A percentile compares a stretch with the other conserved stretches of the same genome.
phyloP scores from a whole-genome alignment of 1,284 basidiomycete genomes.

The Malassezia cuniculi region DNA sequence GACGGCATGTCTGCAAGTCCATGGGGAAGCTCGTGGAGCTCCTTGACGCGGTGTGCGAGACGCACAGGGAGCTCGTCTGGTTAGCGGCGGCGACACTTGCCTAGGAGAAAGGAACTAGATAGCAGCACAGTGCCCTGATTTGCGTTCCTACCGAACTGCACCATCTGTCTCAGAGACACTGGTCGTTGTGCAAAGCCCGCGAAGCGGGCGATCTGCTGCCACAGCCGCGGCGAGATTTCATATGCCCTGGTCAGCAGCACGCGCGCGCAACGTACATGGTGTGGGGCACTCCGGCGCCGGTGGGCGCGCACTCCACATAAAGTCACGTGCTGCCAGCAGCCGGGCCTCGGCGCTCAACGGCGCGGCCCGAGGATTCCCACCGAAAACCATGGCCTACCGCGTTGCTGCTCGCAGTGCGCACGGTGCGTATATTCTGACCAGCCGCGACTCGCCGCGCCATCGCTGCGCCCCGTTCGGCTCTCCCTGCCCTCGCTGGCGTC shows the following conservation, averaged over 20 bases:
- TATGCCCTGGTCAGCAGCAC: slow-evolving; percentile 21
- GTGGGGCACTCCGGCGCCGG: background rate
- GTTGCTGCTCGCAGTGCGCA: slow-evolving; percentile 16
- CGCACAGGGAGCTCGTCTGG: slow-evolving; percentile 82
- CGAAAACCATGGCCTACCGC: slow-evolving; percentile 10
- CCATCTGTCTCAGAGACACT: slow-evolving; percentile 45
- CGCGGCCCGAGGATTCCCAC: background rate
- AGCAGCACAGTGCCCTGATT: slow-evolving; percentile 42
- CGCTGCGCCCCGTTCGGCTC: slow-evolving; percentile 1
- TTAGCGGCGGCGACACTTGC: slow-evolving; percentile 1
- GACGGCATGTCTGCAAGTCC: slow-evolving; percentile 81
- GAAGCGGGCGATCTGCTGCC: slow-evolving; percentile 40
- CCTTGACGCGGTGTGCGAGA: slow-evolving; percentile 87
- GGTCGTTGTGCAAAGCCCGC: slow-evolving; percentile 43
- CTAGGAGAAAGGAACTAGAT: slow-evolving; percentile 34
- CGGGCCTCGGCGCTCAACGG: slow-evolving; percentile 11
- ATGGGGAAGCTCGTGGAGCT: slow-evolving; percentile 87
- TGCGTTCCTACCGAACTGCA: slow-evolving; percentile 40
- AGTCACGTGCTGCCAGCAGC: slow-evolving; percentile 16
- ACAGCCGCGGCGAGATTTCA: slow-evolving; percentile 34
- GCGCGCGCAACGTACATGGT: slow-evolving; percentile 8
- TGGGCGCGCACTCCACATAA: slow-evolving; percentile 7
- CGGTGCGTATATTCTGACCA: slow-evolving; percentile 3
- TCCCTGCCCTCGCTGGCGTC: slow-evolving; percentile 19
- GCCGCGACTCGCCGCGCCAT: slow-evolving; percentile 13